Evolutionary conservation across 108 stramenopile genomes (phyloP).

Genomic region (Nitzschia sp.): DNA sequence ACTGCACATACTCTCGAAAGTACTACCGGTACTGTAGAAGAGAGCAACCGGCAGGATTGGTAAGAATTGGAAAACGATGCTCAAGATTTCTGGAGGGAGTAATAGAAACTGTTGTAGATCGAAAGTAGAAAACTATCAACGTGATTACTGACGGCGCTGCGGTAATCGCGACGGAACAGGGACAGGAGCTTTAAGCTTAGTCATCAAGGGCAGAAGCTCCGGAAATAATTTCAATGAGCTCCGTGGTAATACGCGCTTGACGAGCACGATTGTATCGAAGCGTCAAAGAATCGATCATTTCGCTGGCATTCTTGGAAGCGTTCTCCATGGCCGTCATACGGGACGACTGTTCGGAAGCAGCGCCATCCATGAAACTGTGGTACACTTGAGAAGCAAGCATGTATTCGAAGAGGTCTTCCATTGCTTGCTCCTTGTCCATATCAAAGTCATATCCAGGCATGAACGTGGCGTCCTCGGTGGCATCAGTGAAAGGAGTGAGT

Average conservation of each 20-base stretch:
- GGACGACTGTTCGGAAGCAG: slow-evolving; percentile 97
- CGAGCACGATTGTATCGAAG: slow-evolving; percentile 99
- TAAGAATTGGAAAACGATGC: too few species aligned
- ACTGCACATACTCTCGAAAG: too few species aligned
- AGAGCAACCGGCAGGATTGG: too few species aligned
- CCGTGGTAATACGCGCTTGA: slow-evolving; percentile 99
- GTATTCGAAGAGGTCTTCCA: slow-evolving; percentile 94
- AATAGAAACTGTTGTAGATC: too few species aligned
- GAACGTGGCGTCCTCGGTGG: slow-evolving; percentile 59
- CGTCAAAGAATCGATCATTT: slow-evolving; percentile 97
- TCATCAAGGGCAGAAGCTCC: slow-evolving; percentile 98
- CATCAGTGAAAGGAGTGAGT: slow-evolving; percentile 66
- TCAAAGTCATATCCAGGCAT: slow-evolving; percentile 95
- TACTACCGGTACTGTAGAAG: too few species aligned
- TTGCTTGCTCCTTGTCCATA: slow-evolving; percentile 92
- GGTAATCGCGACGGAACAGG: neutral
- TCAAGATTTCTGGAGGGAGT: too few species aligned
- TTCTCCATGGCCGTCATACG: slow-evolving; percentile 99
- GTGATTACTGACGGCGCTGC: too few species aligned
- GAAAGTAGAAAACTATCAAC: too few species aligned
- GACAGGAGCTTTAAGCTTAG: slow-evolving; percentile 36
- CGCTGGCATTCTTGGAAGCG: slow-evolving; percentile 98
- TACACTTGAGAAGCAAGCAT: slow-evolving; percentile 91
- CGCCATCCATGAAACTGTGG: slow-evolving; percentile 96
- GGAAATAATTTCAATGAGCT: slow-evolving; percentile 99